Conservation (phyloP, 2,329 filamentous ascomycete genomes). For the Botrytis deweyae region DNA sequence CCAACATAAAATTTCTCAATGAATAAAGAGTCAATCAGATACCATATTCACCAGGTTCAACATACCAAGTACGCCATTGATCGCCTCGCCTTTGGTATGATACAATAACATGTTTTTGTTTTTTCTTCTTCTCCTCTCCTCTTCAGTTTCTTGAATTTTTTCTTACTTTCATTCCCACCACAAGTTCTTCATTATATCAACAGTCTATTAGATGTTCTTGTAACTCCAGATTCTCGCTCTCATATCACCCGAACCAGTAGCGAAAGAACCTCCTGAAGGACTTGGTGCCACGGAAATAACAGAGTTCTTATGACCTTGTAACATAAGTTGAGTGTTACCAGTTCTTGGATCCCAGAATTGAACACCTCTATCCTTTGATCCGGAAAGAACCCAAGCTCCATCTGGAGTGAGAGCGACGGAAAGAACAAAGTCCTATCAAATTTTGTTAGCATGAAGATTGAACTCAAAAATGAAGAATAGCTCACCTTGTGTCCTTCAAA, state of each 20-base stretch:
- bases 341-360: slow-evolving; percentile 98
- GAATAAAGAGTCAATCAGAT: background rate
- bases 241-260: slow-evolving; percentile 96
- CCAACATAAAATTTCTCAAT: background rate
- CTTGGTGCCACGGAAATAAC: slow-evolving; percentile 97
- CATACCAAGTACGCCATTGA: slow-evolving; percentile 9
- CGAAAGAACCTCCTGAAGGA: slow-evolving; percentile 79
- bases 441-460: slow-evolving; percentile 26
- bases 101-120: background rate
- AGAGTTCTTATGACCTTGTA: slow-evolving; percentile 98
- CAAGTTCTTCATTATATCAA: background rate
- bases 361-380: slow-evolving; percentile 94
- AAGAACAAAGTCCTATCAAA: slow-evolving; percentile 81
- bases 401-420: slow-evolving; percentile 94
- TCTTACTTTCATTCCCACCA: background rate
- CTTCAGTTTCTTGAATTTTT: background rate
- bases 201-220: slow-evolving; percentile 40
- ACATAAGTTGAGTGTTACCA: slow-evolving; percentile 93
- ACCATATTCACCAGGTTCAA: background rate
- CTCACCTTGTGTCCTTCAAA: slow-evolving; percentile 93
- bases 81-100: background rate
- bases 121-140: background rate
- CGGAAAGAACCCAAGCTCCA: slow-evolving; percentile 92
- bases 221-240: slow-evolving; percentile 97
- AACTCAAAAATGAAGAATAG: slow-evolving; percentile 22